phyloP scores from a whole-genome alignment of 805 yeast genomes.

The Diddensiella caesifluorescens region DNA sequence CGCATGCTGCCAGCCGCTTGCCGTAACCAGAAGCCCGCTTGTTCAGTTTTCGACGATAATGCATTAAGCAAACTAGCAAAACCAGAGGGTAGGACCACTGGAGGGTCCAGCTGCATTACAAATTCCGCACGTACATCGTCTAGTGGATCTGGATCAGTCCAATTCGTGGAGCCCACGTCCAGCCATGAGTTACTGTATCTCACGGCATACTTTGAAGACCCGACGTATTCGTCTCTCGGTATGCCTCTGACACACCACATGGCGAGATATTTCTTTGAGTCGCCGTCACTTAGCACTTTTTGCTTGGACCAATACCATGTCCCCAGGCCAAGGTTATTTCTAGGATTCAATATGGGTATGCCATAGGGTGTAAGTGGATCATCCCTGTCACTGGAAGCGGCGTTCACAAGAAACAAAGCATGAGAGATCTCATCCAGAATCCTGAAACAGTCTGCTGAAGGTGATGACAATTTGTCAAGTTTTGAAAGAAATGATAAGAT shows the following conservation, averaged over 20 bases:
- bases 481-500: conserved; percentile 31
- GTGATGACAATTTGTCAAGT: conserved; percentile 32
- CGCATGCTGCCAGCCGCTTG: conserved; percentile 11
- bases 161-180: conserved; percentile 9
- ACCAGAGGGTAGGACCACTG: conserved; percentile 26
- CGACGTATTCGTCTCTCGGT: conserved; percentile 16
- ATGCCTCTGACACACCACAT: conserved; percentile 23
- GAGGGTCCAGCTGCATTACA: conserved; percentile 32
- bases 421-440: conserved; percentile 29
- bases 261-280: conserved; percentile 17
- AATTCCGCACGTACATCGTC: conserved; percentile 30
- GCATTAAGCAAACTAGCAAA: conserved; percentile 17
- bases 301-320: conserved; percentile 29
- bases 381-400: conserved; percentile 3
- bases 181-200: conserved; percentile 23
- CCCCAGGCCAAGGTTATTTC: conserved; percentile 29
- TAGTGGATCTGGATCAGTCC: conserved; percentile 17
- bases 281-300: conserved; percentile 7
- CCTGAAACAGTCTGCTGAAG: conserved; percentile 33
- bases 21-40: conserved; percentile 7
- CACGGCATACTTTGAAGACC: conserved; percentile 11
- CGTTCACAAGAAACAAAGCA: conserved; percentile 22
- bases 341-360: conserved; percentile 28
- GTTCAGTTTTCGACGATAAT: conserved; percentile 6
- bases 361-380: conserved; percentile 25